Base-by-base conservation (phyloP, 768 basidiomycete genomes). In the Mycena rebaudengoi region DNA sequence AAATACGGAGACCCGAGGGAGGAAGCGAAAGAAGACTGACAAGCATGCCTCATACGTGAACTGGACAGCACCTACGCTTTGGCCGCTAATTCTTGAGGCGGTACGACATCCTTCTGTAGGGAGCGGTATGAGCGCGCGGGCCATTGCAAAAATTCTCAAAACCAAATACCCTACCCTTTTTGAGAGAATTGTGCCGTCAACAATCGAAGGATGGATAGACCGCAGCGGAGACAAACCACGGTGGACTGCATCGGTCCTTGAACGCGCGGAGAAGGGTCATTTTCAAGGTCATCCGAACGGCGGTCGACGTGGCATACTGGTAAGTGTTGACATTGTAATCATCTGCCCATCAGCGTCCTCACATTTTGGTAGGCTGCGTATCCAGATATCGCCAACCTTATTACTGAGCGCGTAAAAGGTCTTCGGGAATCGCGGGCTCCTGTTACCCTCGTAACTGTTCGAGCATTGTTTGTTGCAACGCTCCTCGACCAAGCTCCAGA, bases 211-310 rank as follows among this genome's bases (percentile, higher is more conserved):
- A 1, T 58, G 56, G 44, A 46, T 58, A 5, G 56, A 58, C 30
- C 40, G 30, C 8, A 28, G 32, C 20, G 56, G 45, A 11, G 45
- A 39, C 14, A 58, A 46, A 4, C 21, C 33, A n/a, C n/a, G 8
- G 23, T 58, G 56, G 45, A 58, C 44, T 16, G 32, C 37, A 4
- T 20, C 16, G 2, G 29, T 37, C 1, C 40, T 55, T 44, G 41
- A 11, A 5, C 51, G 51, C 8, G 51, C 51, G 13, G 43, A 60
- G 29, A 58, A 35, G 4, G 51, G 51, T 3, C 64, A 65, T 48
- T 43, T 43, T 30, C 63, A 64, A n/a, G 63, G 63, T 12, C 66
- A 65, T 55, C 23, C 37, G 11, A 63, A 63, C 21, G 65, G 65
- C 8, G 65, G 65, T 49, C 49, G 32, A 26, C 46, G 30, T 23